phyloP scores from a whole-genome alignment of 225 moss, liverwort and hornwort genomes.

The Ulota crispa region DNA sequence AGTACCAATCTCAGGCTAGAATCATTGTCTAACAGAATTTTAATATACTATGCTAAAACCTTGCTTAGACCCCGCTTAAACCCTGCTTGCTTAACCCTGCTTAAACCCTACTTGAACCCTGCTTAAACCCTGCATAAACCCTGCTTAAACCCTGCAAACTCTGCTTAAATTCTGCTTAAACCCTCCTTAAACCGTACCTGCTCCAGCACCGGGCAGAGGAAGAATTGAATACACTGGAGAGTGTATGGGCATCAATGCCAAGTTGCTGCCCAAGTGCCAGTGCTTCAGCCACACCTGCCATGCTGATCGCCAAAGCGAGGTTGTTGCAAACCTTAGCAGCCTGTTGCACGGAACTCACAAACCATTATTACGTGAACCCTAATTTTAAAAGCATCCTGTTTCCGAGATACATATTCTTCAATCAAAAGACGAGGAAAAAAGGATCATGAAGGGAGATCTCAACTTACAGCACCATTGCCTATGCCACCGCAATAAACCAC shows the following conservation, averaged over 20 bases:
- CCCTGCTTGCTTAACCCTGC: conserved; percentile 34
- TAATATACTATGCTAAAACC: not conserved
- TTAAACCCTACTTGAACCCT: too few species aligned
- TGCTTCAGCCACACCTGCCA: conserved; percentile 93
- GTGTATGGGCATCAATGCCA: conserved; percentile 78
- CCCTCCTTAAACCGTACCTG: conserved; percentile 54
- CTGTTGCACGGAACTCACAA: conserved; percentile 32
- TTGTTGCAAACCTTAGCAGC: conserved; percentile 98
- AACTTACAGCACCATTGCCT: conserved; percentile 95
- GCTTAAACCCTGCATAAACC: not conserved
- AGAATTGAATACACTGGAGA: conserved; percentile 83
- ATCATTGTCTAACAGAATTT: not conserved
- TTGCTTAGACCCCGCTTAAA: not conserved
- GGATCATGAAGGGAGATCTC: not conserved
- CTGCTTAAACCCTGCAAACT: not conserved
- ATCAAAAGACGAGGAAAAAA: not conserved
- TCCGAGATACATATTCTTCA: not conserved
- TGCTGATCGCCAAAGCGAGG: conserved; percentile 87
- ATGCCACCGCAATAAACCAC: conserved; percentile 84
- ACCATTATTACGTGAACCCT: not conserved
- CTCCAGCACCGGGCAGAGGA: conserved; percentile 98
- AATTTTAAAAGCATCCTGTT: not conserved
- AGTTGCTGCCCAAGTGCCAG: conserved; percentile 86
- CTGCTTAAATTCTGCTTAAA: not conserved
- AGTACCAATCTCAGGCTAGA: not conserved